phyloP scores from a whole-genome alignment of 805 yeast genomes.

The Teunomyces barrocoloradensis region DNA sequence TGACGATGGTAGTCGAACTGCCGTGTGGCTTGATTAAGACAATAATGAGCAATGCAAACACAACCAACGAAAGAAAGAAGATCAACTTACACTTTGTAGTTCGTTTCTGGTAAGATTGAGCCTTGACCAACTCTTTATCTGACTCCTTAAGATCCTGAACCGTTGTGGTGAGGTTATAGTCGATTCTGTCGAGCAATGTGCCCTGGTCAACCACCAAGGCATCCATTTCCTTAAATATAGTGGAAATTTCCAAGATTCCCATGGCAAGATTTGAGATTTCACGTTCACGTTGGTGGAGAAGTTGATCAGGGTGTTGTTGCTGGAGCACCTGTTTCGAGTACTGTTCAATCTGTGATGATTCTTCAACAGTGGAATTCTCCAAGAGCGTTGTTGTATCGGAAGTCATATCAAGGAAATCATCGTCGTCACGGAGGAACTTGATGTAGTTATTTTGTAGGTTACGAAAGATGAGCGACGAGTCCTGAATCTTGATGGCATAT shows the following conservation, averaged over 20 bases:
- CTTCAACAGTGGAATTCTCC: slow-evolving; percentile 12
- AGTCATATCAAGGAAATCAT: slow-evolving; percentile 38
- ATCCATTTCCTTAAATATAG: slow-evolving; percentile 91
- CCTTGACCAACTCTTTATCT: slow-evolving; percentile 71
- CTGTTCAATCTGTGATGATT: slow-evolving; percentile 42
- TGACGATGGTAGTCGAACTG: slow-evolving; percentile 24
- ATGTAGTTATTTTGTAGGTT: slow-evolving; percentile 87
- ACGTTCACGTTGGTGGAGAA: slow-evolving; percentile 71
- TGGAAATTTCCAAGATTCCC: slow-evolving; percentile 90
- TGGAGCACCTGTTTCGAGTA: slow-evolving; percentile 54
- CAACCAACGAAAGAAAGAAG: slow-evolving; percentile 66
- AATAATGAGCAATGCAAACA: slow-evolving; percentile 66
- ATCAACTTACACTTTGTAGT: slow-evolving; percentile 90
- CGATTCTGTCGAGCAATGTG: slow-evolving; percentile 87
- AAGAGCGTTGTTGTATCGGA: slow-evolving; percentile 4
- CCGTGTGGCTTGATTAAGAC: slow-evolving; percentile 64
- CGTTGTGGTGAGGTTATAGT: slow-evolving; percentile 84
- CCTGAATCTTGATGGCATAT: slow-evolving; percentile 83
- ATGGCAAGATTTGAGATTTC: slow-evolving; percentile 90
- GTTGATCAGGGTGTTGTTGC: slow-evolving; percentile 24
- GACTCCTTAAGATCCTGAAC: slow-evolving; percentile 73
- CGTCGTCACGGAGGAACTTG: slow-evolving; percentile 79
- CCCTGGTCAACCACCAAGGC: slow-evolving; percentile 93
- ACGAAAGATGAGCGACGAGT: slow-evolving; percentile 71
- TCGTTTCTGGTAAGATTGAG: slow-evolving; percentile 78